A percentile compares a stretch with the other conserved stretches of the same genome.
phyloP scores from a whole-genome alignment of 768 basidiomycete genomes.

The Mycena venus region DNA sequence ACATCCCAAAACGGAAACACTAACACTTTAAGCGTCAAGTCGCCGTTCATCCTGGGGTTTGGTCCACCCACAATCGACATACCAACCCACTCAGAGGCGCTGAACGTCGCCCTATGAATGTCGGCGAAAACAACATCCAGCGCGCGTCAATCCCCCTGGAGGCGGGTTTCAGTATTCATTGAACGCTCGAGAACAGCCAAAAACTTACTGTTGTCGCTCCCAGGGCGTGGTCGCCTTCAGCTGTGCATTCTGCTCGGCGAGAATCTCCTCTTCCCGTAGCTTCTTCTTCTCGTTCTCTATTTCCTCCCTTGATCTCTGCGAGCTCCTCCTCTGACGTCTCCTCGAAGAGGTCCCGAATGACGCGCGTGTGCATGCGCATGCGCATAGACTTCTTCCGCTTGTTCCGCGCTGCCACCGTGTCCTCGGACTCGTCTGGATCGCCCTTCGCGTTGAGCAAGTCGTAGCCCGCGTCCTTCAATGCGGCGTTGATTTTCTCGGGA shows the following conservation, averaged over 20 bases:
- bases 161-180: background rate
- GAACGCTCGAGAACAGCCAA: too few relatives aligned
- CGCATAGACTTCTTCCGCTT: too few relatives aligned
- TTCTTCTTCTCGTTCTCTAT: background rate
- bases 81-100: background rate
- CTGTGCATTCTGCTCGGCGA: background rate
- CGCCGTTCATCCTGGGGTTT: slow-evolving; percentile 10
- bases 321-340: background rate
- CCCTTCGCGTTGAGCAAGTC: too few relatives aligned
- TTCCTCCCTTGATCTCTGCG: too few relatives aligned
- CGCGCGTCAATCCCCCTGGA: background rate
- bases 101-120: background rate
- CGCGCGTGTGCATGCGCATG: background rate
- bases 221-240: background rate
- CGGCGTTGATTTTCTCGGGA: too few relatives aligned
- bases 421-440: background rate
- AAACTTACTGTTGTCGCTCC: too few relatives aligned
- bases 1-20: background rate
- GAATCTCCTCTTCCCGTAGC: background rate
- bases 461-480: too few relatives aligned
- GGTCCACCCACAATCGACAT: background rate
- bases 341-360: background rate
- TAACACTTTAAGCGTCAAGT: slow-evolving; percentile 11
- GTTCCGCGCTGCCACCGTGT: too few relatives aligned
- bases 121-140: background rate